Base-by-base conservation (phyloP, 1,284 basidiomycete species). In the Heimioporus punctisporus region DNA sequence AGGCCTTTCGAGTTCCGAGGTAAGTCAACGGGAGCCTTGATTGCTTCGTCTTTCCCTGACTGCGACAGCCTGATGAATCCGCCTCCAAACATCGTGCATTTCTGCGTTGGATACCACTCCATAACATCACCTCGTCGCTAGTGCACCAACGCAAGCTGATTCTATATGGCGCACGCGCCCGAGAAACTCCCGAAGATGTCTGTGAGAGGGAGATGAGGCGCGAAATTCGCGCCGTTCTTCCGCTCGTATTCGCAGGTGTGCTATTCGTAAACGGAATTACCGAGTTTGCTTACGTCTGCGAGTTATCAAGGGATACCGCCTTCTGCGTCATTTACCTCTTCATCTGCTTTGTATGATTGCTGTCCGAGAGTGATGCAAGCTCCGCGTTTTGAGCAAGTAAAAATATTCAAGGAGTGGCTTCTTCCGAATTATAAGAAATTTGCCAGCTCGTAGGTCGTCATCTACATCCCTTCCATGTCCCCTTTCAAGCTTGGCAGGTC, bases 341-440 rank as follows among this genome's bases (percentile, higher is more conserved):
- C 75, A 17, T 68, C 74, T 7, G 69, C 68, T 7, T 64, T 88
- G 31, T 68, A 78, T 41, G 61, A 64, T 17, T 72, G 69, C 24
- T 86, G 85, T 61, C 70, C 61, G 21, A 74, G 66, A 8, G 60
- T 88, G 26, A 63, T 84, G 25, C 71, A 68, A 9, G 82, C 86
- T 5, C 77, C 85, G 26, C 80, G 87, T 17, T 92, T 83, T 57
- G 87, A 90, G 58, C 88, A 90, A 71, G 81, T 88, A 25, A 76
- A 85, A 57, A 80, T 80, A 4, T 79, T 90, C 53, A 78, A 76
- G 54, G 78, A 82, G 44, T 92, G 90, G 90, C 74, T 92, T 28
- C 65, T 89, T 24, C 89, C 89, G 6, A 72, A 84, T 23, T 74
- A 90, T 52, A 79, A 79, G 58, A 84, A 81, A 58, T 72, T 77